phyloP scores from a whole-genome alignment of 306 rosid genomes.

The Ammopiptanthus mongolicus region DNA sequence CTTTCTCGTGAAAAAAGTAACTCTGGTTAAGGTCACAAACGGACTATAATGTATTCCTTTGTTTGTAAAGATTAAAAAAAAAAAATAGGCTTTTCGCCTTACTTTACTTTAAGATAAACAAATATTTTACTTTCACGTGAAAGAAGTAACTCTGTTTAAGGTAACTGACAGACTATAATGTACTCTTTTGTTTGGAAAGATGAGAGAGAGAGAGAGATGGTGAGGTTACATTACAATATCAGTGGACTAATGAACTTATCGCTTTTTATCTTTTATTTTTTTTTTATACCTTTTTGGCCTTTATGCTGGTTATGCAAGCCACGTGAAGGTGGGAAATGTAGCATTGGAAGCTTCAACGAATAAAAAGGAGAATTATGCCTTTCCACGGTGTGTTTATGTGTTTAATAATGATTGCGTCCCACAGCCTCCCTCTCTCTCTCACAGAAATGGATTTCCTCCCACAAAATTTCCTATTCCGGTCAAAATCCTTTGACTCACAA shows the following conservation, averaged over 20 bases:
- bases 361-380: neutral
- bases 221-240: neutral
- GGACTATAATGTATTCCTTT: neutral
- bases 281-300: neutral
- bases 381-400: neutral
- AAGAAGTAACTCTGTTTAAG: neutral
- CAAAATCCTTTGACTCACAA: too few relatives aligned
- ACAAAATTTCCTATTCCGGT: too few relatives aligned
- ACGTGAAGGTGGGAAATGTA: neutral
- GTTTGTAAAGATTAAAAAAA: neutral
- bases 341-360: neutral
- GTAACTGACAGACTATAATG: neutral
- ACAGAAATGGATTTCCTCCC: too few relatives aligned
- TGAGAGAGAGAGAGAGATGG: neutral
- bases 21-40: constrained; percentile 3
- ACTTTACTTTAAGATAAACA: neutral
- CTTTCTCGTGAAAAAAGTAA: constrained; percentile 6
- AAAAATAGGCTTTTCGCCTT: neutral
- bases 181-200: neutral
- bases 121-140: constrained; percentile 2
- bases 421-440: neutral
- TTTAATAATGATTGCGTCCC: constrained; percentile 32
- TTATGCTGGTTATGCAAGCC: constrained; percentile 1
- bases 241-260: neutral
- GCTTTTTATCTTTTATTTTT: too few relatives aligned